Conservation (phyloP, 371 early-diverging fungal genomes). For the Chytridiales sp. region DNA sequence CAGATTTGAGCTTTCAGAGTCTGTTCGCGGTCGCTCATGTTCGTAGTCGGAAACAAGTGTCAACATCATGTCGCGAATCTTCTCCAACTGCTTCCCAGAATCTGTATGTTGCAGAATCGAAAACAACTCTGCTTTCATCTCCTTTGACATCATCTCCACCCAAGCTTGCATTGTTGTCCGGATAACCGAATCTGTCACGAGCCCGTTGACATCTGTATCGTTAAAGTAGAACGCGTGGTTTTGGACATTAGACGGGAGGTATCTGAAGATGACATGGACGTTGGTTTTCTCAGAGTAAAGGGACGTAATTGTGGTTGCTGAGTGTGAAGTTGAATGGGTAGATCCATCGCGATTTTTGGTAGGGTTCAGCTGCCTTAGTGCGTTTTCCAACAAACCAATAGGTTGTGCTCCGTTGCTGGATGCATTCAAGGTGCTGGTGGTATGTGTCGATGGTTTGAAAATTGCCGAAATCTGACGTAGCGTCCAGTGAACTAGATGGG, state of each 20-base stretch:
- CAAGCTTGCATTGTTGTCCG: conserved; percentile 14
- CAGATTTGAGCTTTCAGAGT: neutral
- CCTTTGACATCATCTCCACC: conserved; percentile 1
- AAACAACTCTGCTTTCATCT: neutral
- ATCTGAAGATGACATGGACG: conserved; percentile 37
- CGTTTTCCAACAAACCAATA: neutral
- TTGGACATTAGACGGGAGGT: conserved; percentile 34
- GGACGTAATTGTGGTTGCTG: conserved; percentile 16
- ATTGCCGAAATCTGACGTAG: neutral
- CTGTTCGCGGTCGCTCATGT: neutral
- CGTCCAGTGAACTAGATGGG: conserved; percentile 7
- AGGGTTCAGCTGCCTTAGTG: no score
- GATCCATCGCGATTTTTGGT: no score
- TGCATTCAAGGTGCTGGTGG: no score
- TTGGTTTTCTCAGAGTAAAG: conserved; percentile 41
- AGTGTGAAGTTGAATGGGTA: conserved; percentile 1
- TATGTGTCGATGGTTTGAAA: conserved; percentile 4
- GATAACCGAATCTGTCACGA: neutral
- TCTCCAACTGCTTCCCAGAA: conserved; percentile 2
- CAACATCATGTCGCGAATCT: conserved; percentile 6
- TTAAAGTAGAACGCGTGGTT: conserved; percentile 16
- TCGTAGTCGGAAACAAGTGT: conserved; percentile 2
- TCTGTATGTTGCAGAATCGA: conserved; percentile 4
- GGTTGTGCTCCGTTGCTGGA: neutral
- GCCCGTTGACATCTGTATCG: neutral